Evolutionary conservation across 83 land plant genomes (phyloP), one percentile per base, ranked within the genome.

Genomic region (Isoetes engelmannii): DNA sequence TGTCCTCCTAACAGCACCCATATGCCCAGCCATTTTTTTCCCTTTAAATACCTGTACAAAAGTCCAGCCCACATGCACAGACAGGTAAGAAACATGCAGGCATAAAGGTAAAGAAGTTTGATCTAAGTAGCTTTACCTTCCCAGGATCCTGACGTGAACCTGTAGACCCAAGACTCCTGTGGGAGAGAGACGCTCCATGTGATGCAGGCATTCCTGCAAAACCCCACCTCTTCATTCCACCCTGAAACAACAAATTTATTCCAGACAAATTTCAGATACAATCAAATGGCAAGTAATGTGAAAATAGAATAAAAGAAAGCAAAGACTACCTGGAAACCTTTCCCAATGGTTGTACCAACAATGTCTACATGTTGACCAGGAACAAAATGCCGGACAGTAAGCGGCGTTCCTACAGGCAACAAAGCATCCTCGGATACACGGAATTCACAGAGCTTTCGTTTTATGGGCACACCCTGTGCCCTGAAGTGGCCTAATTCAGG

Each of bases 141-240:
- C 98, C 98, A 67, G 98, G 92, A 77, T 83, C 85, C 82, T 93
- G 92, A 68, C 98, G 87, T 50, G 90, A 87, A 72, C 98, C 98
- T 61, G 98, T 93, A 45, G 98, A 90, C 54, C 98, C 96, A 53
- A 74, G 56, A 61, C 84, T 80, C 69, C 96, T 78, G 76, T 93
- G 98, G 17, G 96, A 84, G 47, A 84, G 73, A 13, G 96, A 90
- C 65, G 92, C 86, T 68, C 98, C 98, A 78, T 93, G 98, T 48
- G 96, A 90, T 57, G 98, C 98, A 48, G 98, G 98, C 78, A 77
- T 77, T 50, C 98, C 98, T 61, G 73, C 63, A 73, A 93, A 87
- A 42, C 87, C 87, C 81, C 83, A 78, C 63, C 96, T 86, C 77
- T 93, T 93, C 98, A 93, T 93, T 20, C 77, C 92, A 77, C 98